Conservation (phyloP, 345 rosid species). For the Citrus mangshanensis region DNA sequence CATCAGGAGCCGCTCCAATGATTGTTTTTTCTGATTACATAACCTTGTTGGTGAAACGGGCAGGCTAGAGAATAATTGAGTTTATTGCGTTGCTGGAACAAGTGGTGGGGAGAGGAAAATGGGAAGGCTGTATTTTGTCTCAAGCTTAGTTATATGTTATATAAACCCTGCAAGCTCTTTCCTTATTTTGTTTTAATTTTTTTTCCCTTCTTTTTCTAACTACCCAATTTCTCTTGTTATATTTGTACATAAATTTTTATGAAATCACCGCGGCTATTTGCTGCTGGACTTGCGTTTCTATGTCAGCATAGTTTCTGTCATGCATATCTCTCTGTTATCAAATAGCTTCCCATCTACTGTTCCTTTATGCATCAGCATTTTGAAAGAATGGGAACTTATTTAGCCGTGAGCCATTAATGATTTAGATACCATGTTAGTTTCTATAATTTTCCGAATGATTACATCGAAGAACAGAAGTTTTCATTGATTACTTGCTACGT, state of each 20-base stretch:
- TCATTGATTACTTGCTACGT: too few species aligned
- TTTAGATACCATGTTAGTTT: too few species aligned
- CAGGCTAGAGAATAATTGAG: constrained; percentile 3
- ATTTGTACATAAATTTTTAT: constrained; percentile 25
- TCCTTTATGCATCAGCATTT: too few species aligned
- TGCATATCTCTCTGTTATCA: too few species aligned
- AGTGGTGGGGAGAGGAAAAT: background rate
- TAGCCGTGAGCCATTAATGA: too few species aligned
- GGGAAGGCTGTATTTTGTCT: constrained; percentile 1
- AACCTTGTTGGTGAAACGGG: background rate
- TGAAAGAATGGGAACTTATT: too few species aligned
- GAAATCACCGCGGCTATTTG: background rate
- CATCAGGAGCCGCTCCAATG: constrained; percentile 46
- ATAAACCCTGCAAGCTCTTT: background rate
- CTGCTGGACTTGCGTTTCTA: constrained; percentile 3
- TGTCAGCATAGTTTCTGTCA: background rate
- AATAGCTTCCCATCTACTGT: too few species aligned
- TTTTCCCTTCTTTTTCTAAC: background rate
- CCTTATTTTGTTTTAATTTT: too few species aligned
- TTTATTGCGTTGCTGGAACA: too few species aligned
- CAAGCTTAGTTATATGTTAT: constrained; percentile 1
- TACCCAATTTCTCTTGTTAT: background rate
- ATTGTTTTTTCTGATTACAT: background rate
- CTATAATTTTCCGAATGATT: too few species aligned
- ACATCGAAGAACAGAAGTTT: too few species aligned